Percentiles rank a stretch among this genome's conserved stretches.
phyloP scores from a whole-genome alignment of 768 basidiomycete species.

The Mycena alexandri region DNA sequence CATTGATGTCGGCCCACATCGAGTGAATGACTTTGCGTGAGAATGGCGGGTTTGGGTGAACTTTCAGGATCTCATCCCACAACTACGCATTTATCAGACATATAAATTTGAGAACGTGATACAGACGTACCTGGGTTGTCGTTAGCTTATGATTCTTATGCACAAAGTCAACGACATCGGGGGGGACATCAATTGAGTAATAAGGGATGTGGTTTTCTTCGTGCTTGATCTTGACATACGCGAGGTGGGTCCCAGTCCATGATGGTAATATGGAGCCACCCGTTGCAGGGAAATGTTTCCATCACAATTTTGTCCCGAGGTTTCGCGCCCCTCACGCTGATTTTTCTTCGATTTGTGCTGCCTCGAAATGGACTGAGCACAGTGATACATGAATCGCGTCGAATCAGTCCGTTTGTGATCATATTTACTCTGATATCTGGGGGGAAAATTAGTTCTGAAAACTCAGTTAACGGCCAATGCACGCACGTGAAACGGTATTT shows the following conservation, averaged over 20 bases:
- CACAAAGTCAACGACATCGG: not conserved
- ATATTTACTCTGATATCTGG: conserved; percentile 11
- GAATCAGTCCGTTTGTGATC: not conserved
- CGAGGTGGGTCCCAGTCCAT: not conserved
- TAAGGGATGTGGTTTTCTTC: too few species aligned
- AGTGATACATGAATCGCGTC: conserved; percentile 7
- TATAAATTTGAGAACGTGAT: not conserved
- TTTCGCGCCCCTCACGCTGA: conserved; percentile 1
- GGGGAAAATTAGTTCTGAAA: too few species aligned
- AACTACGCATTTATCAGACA: not conserved
- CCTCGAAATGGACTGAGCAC: not conserved
- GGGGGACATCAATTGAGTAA: conserved; percentile 10
- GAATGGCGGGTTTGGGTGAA: conserved; percentile 5
- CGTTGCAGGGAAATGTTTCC: conserved; percentile 4
- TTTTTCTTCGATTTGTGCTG: conserved; percentile 13
- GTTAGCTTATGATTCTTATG: not conserved
- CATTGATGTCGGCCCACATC: conserved; percentile 37
- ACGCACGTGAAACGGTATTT: conserved; percentile 17
- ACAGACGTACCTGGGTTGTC: not conserved
- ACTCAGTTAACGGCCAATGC: not conserved
- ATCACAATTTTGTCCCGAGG: conserved; percentile 8
- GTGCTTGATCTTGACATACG: not conserved
- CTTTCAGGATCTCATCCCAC: conserved; percentile 9
- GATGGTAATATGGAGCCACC: conserved; percentile 11
- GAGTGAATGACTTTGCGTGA: conserved; percentile 38